These are phyloP conservation scores for Wickerhamiella galacta DNA, from an alignment of 805 yeast species.

Conservation along the genomic window DNA sequence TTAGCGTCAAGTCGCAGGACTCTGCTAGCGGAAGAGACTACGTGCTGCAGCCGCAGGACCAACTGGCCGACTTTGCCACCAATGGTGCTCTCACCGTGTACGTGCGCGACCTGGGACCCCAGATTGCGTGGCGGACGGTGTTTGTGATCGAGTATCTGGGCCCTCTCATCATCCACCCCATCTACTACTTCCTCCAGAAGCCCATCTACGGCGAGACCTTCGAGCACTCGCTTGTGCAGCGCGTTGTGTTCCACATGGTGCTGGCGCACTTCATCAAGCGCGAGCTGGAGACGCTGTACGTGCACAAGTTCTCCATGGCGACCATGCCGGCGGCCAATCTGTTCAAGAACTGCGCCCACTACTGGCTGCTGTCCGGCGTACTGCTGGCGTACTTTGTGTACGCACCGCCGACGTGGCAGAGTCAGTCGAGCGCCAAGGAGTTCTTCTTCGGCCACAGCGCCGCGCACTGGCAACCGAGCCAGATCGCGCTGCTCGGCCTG, in stretches of 20 bases:
- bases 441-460: conserved; percentile 15
- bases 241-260: conserved; percentile 36
- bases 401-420: conserved; percentile 23
- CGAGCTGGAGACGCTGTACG: conserved; percentile 69
- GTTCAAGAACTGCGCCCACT: conserved; percentile 79
- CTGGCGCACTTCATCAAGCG: conserved; percentile 71
- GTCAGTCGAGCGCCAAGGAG: conserved; percentile 6
- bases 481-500: conserved; percentile 8
- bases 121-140: conserved; percentile 84
- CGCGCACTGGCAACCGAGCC: conserved; percentile 6
- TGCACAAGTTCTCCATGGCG: conserved; percentile 71
- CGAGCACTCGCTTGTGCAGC: conserved; percentile 36
- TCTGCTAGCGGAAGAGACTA: conserved; percentile 15
- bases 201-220: conserved; percentile 22
- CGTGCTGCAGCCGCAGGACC: conserved; percentile 30
- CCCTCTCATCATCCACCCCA: conserved; percentile 65
- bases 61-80: conserved; percentile 32
- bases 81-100: conserved; percentile 28
- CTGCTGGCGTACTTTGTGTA: conserved; percentile 36
- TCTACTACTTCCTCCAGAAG: conserved; percentile 35
- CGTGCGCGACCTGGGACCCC: conserved; percentile 86
- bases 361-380: conserved; percentile 80
- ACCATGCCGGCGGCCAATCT: conserved; percentile 87
- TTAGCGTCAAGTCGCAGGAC: conserved; percentile 24
- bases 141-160: conserved; percentile 78